Evolutionary conservation across 257 asterid species (phyloP), one percentile per base, ranked within the genome.

Genomic region (Fraxinus americana): DNA sequence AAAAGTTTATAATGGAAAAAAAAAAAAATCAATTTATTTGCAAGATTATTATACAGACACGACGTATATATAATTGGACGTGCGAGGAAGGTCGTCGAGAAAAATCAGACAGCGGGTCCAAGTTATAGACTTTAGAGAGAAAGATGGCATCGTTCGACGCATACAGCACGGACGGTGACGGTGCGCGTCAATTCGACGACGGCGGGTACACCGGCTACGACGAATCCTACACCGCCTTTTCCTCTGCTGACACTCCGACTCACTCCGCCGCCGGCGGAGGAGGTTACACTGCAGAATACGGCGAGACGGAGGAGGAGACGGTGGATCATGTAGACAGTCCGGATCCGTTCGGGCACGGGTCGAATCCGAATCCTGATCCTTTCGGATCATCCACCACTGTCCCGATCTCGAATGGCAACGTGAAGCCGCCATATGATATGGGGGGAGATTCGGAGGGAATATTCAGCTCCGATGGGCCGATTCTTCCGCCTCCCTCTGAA

Each of bases 121-220:
- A 63, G 69, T 10, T 19, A 3, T 2, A 61, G 67, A 61, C 50
- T 23, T 61, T 2, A 61, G 16, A 48, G 68, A 43, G 38, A 71
- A 38, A 39, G 38, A 93, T 93, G 98, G 88, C 91, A 77, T 88
- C 97, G 68, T 88, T 92, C 82, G 97, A 91, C 83, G 86, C 94
- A 34, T 91, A 87, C 84, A 88, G 90, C 81, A 70, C 84, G 83
- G 97, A 90, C 80, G 94, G 89, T 25, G 96, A 86, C 45, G 84
- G 81, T 78, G 70, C 92, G 66, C 81, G 82, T 67, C 75, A 91
- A 25, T 88, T 85, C 75, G 92, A 85, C 25, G 94, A 88, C 77
- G 89, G 87, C 34, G 89, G 87, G 7, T 89, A 90, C 87, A 81
- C 89, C 61, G 82, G 80, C 72, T 88, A 70, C 82, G 91, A 77